Base-by-base conservation (phyloP, 805 yeast species). In the Ogataea thermomethanolica region DNA sequence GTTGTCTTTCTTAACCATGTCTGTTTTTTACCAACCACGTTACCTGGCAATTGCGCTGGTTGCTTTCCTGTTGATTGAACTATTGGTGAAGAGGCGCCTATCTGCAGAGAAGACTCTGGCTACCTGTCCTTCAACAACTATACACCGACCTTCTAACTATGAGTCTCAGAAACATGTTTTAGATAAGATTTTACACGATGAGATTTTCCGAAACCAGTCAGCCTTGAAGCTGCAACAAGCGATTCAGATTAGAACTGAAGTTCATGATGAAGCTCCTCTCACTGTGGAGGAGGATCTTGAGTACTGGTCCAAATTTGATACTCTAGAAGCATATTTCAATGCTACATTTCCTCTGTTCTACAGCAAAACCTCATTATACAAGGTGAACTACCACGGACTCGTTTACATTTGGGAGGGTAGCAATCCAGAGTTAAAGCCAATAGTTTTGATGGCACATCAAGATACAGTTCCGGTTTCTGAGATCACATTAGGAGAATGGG, bases 181-280 rank as follows among this genome's bases (percentile, higher is more conserved):
- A 25, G 22, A 60, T 5, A 51, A 45, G 25, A 70, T 73, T 13
- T 51, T 71, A 10, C 34, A 59, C 21, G 73, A 66, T 43, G 63
- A 64, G 10, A 35, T 39, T 1, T 75, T 63, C 50, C 62, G 67
- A 39, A 54, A 64, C 28, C 50, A 50, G 17, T 70, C 83, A 0
- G 71, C 72, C 13, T 54, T 52, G 8, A 73, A 68, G 48, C 65
- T 79, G 41, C 60, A 75, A 7, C 78, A 74, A 5, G 85, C 91
- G 1, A 72, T 85, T 15, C 70, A 71, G 53, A 70, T 84, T 42
- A 79, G 81, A 29, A 84, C 95, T 1, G 80, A 76, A 45, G 70
- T 79, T 11, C 70, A 60, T 45, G 95, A 87, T 55, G 71, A 69
- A 15, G 64, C 59, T 38, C 74, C 76, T 7, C 44, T 49, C 7